Evolutionary conservation across 805 yeast species (phyloP).

Genomic region (Hanseniaspora taiwanica): DNA sequence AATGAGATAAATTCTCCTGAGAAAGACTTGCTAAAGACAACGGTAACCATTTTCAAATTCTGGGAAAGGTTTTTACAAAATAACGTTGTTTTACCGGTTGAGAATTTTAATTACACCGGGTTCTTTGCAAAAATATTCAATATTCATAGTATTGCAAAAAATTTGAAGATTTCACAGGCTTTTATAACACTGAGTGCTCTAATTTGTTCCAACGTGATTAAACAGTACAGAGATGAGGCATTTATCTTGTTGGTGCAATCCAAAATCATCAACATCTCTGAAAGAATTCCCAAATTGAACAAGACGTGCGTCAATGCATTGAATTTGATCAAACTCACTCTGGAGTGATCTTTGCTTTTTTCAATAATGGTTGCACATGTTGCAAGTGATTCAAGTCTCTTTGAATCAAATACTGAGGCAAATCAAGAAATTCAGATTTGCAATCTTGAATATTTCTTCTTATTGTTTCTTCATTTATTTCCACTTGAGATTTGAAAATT

Average conservation of each 20-base stretch:
- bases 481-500: neutral
- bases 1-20: neutral
- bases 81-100: constrained; percentile 1
- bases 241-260: neutral
- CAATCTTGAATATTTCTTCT: neutral
- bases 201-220: constrained; percentile 6
- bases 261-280: neutral
- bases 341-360: neutral
- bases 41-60: constrained; percentile 11
- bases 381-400: neutral
- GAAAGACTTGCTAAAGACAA: constrained; percentile 5
- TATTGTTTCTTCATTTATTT: neutral
- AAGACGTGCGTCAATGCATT: neutral
- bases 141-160: constrained; percentile 11
- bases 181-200: neutral
- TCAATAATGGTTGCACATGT: neutral
- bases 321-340: neutral
- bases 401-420: neutral
- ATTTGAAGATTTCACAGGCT: constrained; percentile 5
- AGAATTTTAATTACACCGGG: constrained; percentile 12
- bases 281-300: neutral
- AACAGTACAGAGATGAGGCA: constrained; percentile 7
- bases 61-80: constrained; percentile 18
- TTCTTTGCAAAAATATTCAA: constrained; percentile 17
- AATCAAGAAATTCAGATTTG: neutral